Base-by-base conservation (phyloP, 2,329 filamentous ascomycete species). In the Colletotrichum orchidophilum region DNA sequence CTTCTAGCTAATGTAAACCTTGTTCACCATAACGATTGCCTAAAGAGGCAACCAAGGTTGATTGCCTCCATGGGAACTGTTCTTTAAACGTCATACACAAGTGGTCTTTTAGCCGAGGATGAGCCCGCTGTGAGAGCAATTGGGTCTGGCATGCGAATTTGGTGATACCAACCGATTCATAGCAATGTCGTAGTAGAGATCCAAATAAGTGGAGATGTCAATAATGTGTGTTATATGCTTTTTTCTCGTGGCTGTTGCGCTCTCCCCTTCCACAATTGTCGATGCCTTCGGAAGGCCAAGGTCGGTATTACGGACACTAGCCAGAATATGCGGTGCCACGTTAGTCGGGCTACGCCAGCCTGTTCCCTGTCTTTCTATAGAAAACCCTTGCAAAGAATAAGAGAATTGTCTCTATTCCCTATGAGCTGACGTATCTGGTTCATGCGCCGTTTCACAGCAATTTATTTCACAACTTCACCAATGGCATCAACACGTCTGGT, bases 91-190 rank as follows among this genome's bases (percentile, higher is more conserved):
- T 11, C 18, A 46, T 8, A 8, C n/a, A n/a, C 18, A 9, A n/a
- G 18, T 8, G 4, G 31, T 6, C n/a, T 9, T 46, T 3, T 46
- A 18, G 39, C 39, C 18, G 18, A 46, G 7, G 7, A 15, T n/a
- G n/a, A 18, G 39, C 39, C 39, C 6, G 39, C 18, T 46, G 18
- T n/a, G 18, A n/a, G 18, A 46, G 18, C 3, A n/a, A 9, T n/a
- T 4, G 1, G 1, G 7, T 46, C 6, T 8, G 39, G 2, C 3
- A 18, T 11, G 0, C 3, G 6, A 46, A 8, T n/a, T 8, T 18
- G 7, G 18, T 8, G 39, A 7, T 46, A n/a, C 15, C 18, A 46
- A n/a, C 39, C n/a, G 18, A 15, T 46, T 7, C 18, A 11, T 1
- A 18, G 39, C 4, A n/a, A 46, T 3, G 4, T 46, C 3, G 39